Conservation (phyloP, 345 rosid genomes). For the Hypericum perforatum region DNA sequence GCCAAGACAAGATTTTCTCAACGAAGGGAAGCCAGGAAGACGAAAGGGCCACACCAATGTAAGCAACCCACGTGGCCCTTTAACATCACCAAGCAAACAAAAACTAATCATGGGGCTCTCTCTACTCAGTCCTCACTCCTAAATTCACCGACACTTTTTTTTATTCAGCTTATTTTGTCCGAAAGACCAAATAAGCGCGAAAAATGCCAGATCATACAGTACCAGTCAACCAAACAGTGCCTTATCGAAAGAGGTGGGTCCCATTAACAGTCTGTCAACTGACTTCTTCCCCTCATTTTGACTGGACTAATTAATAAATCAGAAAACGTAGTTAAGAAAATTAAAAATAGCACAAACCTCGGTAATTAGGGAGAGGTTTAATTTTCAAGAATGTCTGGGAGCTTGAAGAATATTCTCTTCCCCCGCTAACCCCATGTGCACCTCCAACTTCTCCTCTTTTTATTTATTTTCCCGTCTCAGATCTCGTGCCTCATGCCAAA, state of each 20-base stretch:
- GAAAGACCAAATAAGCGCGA: conserved; percentile 13
- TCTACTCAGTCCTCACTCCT: conserved; percentile 7
- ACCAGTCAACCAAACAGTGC: conserved; percentile 23
- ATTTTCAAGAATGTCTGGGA: conserved; percentile 29
- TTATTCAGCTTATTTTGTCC: conserved; percentile 24
- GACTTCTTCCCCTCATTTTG: conserved; percentile 13
- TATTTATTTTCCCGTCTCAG: neutral
- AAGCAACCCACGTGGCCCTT: conserved; percentile 20
- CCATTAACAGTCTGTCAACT: conserved; percentile 44
- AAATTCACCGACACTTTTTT: conserved; percentile 22
- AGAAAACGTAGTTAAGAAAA: neutral
- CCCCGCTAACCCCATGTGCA: conserved; percentile 27
- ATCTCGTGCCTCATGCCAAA: too few relatives aligned
- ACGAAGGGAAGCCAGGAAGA: conserved; percentile 14
- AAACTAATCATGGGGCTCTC: conserved; percentile 35
- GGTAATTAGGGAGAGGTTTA: conserved; percentile 19
- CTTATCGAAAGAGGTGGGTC: conserved; percentile 31
- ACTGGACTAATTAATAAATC: conserved; percentile 6
- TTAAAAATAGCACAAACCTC: conserved; percentile 11
- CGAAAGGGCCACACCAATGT: conserved; percentile 27
- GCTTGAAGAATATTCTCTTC: conserved; percentile 23
- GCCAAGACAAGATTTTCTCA: neutral
- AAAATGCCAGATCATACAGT: conserved; percentile 5
- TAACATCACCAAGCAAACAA: conserved; percentile 21
- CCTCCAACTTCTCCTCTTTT: neutral